Base-by-base conservation (phyloP, 108 stramenopile species). In the Asterionellopsis glacialis region DNA sequence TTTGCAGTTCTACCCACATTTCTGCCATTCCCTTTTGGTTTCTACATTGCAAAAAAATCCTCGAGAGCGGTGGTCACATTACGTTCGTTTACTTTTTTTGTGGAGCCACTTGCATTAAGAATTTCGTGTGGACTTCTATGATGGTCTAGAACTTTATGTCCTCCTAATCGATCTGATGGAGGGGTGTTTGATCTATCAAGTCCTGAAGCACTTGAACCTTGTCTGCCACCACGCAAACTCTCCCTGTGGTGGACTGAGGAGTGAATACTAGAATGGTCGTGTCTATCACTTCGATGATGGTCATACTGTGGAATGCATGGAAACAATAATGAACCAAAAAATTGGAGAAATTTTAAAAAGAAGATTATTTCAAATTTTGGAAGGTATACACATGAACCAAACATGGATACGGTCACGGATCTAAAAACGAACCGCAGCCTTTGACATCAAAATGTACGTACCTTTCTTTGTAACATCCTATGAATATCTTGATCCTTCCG, bases 401-500 rank as follows among this genome's bases (percentile, higher is more conserved):
- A 5, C 33, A 33, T 5, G 7, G 33, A 33, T 33, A 33, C 5
- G 7, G 33, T 33, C 2, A 7, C n/a, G n/a, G n/a, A n/a, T n/a
- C n/a, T n/a, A n/a, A n/a, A n/a, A n/a, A n/a, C n/a, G n/a, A n/a
- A n/a, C n/a, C n/a, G n/a, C n/a, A 7, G 33, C 7, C 7, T 33
- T 33, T 7, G 33, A 33, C 2, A 33, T 33, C 2, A 2, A 5
- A 2, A 57, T 39, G 58, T 0, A 59, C 80, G 24, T 65, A 85
- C 84, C 80, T 83, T 88, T 65, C 77, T 52, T 57, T 82, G 77
- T 7, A 83, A 49, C 71, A 83, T 79, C 21, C 75, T 27, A 48
- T 76, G 80, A 41, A 88, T 81, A 51, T 88, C 86, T 71, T 75
- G 65, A 53, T 88, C 82, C 61, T 88, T 88, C 23, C 80, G 67